These are phyloP conservation scores for Microsporum ferrugineum DNA, from an alignment of 2,329 filamentous ascomycete species.

Conservation along the genomic window DNA sequence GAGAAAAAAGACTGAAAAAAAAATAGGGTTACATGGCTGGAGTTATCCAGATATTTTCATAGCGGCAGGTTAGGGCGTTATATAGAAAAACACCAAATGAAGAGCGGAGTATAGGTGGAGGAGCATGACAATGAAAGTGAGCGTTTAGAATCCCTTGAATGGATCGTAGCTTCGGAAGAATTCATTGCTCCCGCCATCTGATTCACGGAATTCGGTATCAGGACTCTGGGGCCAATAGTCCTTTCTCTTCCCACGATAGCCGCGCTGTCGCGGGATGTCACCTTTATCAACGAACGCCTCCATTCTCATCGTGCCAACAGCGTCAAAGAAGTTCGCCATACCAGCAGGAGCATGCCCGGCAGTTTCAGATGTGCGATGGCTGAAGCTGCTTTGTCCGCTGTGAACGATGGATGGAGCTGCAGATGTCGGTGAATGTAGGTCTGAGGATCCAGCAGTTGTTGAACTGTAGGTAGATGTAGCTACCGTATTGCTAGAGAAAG, in stretches of 20 bases:
- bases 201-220: constrained; percentile 22
- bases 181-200: constrained; percentile 29
- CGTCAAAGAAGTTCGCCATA: constrained; percentile 62
- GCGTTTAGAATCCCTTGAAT: constrained; percentile 36
- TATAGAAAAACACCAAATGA: background rate
- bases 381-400: constrained; percentile 36
- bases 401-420: constrained; percentile 19
- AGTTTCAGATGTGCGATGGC: constrained; percentile 41
- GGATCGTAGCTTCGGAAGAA: constrained; percentile 35
- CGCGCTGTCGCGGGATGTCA: constrained; percentile 21
- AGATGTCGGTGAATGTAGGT: constrained; percentile 39
- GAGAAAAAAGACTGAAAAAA: background rate
- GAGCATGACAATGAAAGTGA: background rate
- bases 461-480: constrained; percentile 39
- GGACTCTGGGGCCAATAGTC: constrained; percentile 25
- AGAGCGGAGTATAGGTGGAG: background rate
- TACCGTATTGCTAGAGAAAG: constrained; percentile 50
- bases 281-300: constrained; percentile 74
- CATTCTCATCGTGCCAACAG: constrained; percentile 86
- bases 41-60: background rate
- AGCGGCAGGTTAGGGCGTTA: background rate
- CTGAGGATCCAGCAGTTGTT: constrained; percentile 49
- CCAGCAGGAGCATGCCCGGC: constrained; percentile 34
- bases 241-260: constrained; percentile 19
- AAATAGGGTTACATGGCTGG: background rate